Percentiles rank a stretch among this genome's conserved stretches.
Conservation (phyloP, 768 basidiomycete genomes). For the Polyporus arcularius region DNA sequence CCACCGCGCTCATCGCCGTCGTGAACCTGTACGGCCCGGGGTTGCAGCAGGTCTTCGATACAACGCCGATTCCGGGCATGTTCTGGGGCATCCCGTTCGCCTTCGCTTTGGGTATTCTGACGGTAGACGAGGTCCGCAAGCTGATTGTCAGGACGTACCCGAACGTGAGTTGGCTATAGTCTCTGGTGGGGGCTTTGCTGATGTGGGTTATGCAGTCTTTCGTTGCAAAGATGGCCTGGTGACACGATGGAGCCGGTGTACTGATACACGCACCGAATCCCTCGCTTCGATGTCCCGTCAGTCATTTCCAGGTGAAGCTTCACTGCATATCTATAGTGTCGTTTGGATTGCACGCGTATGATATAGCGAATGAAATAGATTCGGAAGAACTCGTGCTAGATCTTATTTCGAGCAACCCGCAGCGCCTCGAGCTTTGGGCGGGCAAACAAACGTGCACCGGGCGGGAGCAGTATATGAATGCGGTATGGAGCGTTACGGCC, state of each 20-base stretch:
- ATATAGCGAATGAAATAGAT: too few species aligned
- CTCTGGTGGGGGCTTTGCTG: not conserved
- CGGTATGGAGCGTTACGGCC: too few species aligned
- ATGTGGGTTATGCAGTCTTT: constrained; percentile 30
- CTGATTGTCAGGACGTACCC: constrained; percentile 45
- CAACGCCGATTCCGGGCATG: constrained; percentile 45
- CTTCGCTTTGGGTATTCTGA: constrained; percentile 43
- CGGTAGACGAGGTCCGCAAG: constrained; percentile 47
- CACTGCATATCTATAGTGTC: too few species aligned
- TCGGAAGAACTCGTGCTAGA: too few species aligned
- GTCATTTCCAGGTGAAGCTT: too few species aligned
- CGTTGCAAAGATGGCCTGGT: constrained; percentile 42
- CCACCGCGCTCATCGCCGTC: constrained; percentile 44
- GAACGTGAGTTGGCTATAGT: constrained; percentile 34
- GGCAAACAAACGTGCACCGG: too few species aligned
- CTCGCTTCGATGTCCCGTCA: too few species aligned
- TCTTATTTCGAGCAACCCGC: too few species aligned
- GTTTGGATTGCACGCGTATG: too few species aligned
- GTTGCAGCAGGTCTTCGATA: constrained; percentile 44
- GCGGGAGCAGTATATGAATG: too few species aligned
- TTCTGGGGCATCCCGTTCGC: constrained; percentile 51
- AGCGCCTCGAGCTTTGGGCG: too few species aligned
- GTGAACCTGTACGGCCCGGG: constrained; percentile 47
- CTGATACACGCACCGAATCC: not conserved
- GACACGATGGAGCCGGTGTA: not conserved